Evolutionary conservation across 192 early-diverging fungal species (phyloP).

Genomic region (Chytriomyces confervae): DNA sequence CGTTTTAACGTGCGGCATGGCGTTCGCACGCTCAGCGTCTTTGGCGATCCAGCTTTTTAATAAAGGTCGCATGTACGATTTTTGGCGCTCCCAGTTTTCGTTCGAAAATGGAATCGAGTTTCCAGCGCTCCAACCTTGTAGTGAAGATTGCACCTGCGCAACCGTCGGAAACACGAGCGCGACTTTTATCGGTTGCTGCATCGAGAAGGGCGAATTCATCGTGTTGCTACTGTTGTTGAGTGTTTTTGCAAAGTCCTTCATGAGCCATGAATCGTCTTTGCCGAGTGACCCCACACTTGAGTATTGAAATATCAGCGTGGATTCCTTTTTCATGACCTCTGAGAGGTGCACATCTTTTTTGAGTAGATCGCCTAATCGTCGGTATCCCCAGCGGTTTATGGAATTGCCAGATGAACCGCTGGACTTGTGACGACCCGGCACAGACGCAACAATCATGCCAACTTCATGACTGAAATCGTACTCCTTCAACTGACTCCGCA

Average conservation of each 20-base stretch:
- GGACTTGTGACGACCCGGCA: constrained; percentile 60
- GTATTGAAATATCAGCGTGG: constrained; percentile 46
- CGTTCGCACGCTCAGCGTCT: constrained; percentile 53
- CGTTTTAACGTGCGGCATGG: constrained; percentile 73
- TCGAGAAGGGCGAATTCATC: neutral
- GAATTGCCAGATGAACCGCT: constrained; percentile 24
- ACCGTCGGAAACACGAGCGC: constrained; percentile 63
- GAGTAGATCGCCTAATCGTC: constrained; percentile 49
- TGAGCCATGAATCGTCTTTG: constrained; percentile 59
- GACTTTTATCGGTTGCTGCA: neutral
- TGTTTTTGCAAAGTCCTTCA: constrained; percentile 57
- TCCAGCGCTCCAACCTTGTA: constrained; percentile 64
- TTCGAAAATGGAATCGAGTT: constrained; percentile 47
- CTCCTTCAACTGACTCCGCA: constrained; percentile 41
- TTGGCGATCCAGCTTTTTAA: constrained; percentile 59
- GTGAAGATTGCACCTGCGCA: constrained; percentile 62
- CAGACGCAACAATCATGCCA: constrained; percentile 62
- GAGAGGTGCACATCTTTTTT: neutral
- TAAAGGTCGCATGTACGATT: constrained; percentile 55
- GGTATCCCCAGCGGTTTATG: constrained; percentile 63
- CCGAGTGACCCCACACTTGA: constrained; percentile 70
- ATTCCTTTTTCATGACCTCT: neutral
- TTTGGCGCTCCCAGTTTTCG: constrained; percentile 60
- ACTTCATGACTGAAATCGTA: constrained; percentile 60
- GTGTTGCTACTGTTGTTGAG: constrained; percentile 34